Base-by-base conservation (phyloP, 208 protist species). In the Leishmania tarentolae region DNA sequence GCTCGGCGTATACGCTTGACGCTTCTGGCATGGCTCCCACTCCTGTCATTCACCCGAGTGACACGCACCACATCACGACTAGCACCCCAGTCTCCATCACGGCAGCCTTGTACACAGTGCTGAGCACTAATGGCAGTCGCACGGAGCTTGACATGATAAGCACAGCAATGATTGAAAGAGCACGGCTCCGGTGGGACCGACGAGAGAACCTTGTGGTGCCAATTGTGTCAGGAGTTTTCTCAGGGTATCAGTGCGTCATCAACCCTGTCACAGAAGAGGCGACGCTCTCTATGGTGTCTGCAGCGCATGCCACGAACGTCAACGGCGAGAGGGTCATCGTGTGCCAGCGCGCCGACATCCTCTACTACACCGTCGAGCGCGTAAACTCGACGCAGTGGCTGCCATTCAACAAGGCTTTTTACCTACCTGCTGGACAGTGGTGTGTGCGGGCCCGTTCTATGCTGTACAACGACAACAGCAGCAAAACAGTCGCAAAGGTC, bases 351-450 rank as follows among this genome's bases (percentile, higher is more conserved):
- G 85, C 75, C 9, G 76, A 86, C 72, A 73, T 72, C 19, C 50
- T 89, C 40, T 84, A 87, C 24, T 95, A 92, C 85, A 92, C 83
- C 8, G 78, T 94, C 46, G 92, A 96, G 78, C 87, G 88, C 50
- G 82, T 80, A 53, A 87, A 82, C 66, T 84, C 86, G 21, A 78
- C 83, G 46, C 90, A 95, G 76, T 97, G 93, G 92, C 75, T 85
- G 71, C 75, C 74, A 53, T 91, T 87, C 24, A 85, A 68, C 42
- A 37, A 81, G 46, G 82, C 92, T 0, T 87, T 97, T 52, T 93
- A 78, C 74, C 87, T 97, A 9, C 91, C 91, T 2, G 88, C 88
- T 2, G 94, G 94, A 8, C 87, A 89, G 31, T 97, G 94, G 92
- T 97, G 94, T 76, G 82, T 97, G 69, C 86, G 91, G 9, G 94